Evolutionary conservation across 805 yeast genomes (phyloP).

Genomic region (Saccharomycopsis sp.): DNA sequence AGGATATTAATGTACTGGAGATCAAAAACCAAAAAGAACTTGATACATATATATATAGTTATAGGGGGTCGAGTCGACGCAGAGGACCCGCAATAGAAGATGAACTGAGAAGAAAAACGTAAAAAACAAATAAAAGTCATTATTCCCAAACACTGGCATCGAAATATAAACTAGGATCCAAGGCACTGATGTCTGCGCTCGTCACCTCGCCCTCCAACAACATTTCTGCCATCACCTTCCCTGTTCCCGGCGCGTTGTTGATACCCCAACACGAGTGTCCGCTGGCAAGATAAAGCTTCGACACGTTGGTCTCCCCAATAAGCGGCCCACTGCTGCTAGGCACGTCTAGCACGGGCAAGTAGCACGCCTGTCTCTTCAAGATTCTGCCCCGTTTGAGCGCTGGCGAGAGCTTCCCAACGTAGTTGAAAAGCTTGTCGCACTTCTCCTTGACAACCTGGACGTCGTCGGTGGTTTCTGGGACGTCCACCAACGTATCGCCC

Average conservation of each 20-base stretch:
- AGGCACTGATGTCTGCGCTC: constrained; percentile 71
- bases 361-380: constrained; percentile 86
- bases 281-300: constrained; percentile 68
- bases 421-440: constrained; percentile 79
- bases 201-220: constrained; percentile 74
- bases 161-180: constrained; percentile 83
- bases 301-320: constrained; percentile 88
- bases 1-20: neutral
- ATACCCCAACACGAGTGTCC: constrained; percentile 99
- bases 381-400: constrained; percentile 68
- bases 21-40: neutral
- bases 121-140: neutral
- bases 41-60: neutral
- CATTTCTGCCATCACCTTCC: constrained; percentile 85
- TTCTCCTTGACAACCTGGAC: constrained; percentile 81
- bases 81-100: neutral
- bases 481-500: constrained; percentile 82
- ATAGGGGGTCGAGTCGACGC: neutral
- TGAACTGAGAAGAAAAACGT: neutral
- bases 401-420: constrained; percentile 70
- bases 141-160: constrained; percentile 48
- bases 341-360: constrained; percentile 87
- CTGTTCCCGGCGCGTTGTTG: constrained; percentile 95
- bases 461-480: constrained; percentile 92
- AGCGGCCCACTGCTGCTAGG: constrained; percentile 91